Percentiles rank a stretch among this genome's conserved stretches.
Conservation (phyloP, 2,329 filamentous ascomycete species). For the Ambrosiella cleistominuta region DNA sequence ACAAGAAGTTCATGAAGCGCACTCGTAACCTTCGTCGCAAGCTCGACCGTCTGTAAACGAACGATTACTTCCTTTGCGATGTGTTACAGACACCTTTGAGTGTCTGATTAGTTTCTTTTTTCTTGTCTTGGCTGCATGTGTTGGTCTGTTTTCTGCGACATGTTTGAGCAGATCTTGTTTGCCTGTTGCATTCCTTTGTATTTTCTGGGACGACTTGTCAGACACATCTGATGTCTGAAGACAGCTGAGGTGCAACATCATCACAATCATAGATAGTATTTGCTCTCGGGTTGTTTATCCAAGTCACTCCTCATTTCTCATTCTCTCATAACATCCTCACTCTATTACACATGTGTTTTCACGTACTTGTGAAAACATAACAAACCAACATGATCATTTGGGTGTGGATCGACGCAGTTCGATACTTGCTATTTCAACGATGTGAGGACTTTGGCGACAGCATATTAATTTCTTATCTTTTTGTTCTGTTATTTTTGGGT, state of each 20-base stretch:
- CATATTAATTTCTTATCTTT: background rate
- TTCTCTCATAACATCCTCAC: background rate
- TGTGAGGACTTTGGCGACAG: background rate
- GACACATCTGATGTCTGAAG: background rate
- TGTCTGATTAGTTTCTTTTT: background rate
- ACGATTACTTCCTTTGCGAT: background rate
- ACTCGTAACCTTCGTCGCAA: conserved; percentile 79
- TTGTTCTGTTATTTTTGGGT: background rate
- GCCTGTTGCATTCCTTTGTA: background rate
- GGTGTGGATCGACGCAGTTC: background rate
- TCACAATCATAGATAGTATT: background rate
- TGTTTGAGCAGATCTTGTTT: background rate
- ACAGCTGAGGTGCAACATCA: background rate
- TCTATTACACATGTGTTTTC: background rate
- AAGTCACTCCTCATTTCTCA: background rate
- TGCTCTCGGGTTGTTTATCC: background rate
- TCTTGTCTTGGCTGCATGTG: background rate
- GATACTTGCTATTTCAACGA: background rate
- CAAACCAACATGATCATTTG: background rate
- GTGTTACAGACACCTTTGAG: background rate
- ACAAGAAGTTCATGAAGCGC: conserved; percentile 95
- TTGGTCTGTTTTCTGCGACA: background rate
- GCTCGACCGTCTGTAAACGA: conserved; percentile 45
- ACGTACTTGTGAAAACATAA: background rate
- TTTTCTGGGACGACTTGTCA: background rate